A percentile compares a stretch with the other conserved stretches of the same genome.
These are phyloP conservation scores for Cyberlindnera mycetangii DNA, from an alignment of 805 yeast species.

Conservation along the genomic window DNA sequence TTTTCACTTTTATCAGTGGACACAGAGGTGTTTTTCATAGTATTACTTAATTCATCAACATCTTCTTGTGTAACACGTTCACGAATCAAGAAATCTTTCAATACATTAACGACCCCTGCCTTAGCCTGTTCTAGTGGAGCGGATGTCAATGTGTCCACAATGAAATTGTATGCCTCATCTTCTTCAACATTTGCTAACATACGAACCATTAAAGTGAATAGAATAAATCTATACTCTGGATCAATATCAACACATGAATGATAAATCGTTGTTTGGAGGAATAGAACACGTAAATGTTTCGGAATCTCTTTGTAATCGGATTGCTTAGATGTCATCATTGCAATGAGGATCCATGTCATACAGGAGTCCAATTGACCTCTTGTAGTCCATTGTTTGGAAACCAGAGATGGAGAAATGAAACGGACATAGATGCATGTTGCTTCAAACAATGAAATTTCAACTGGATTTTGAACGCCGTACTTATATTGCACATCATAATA, in stretches of 20 bases:
- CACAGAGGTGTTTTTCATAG: constrained; percentile 8
- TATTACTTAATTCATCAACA: constrained; percentile 11
- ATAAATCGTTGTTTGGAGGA: constrained; percentile 40
- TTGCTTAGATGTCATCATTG: constrained; percentile 27
- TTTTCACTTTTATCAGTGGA: neutral
- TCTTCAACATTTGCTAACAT: constrained; percentile 59
- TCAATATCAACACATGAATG: constrained; percentile 35
- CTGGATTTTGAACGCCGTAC: constrained; percentile 6
- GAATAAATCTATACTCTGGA: constrained; percentile 39
- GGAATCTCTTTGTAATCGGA: constrained; percentile 28
- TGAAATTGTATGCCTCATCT: constrained; percentile 52
- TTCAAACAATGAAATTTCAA: constrained; percentile 22
- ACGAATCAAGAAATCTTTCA: constrained; percentile 61
- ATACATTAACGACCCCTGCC: constrained; percentile 58
- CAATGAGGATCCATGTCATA: constrained; percentile 37
- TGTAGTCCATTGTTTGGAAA: constrained; percentile 24
- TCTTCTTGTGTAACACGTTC: constrained; percentile 13
- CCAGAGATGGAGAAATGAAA: constrained; percentile 38
- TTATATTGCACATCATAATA: constrained; percentile 10
- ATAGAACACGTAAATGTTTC: constrained; percentile 33
- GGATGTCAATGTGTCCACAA: constrained; percentile 57
- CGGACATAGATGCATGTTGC: constrained; percentile 42
- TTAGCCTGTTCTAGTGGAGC: constrained; percentile 66
- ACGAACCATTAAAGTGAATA: constrained; percentile 62
- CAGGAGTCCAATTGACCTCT: constrained; percentile 28